Percentiles rank a stretch among this genome's conserved stretches.
These are phyloP conservation scores for Brassica juncea DNA, from an alignment of 345 rosid genomes.

Conservation along the genomic window DNA sequence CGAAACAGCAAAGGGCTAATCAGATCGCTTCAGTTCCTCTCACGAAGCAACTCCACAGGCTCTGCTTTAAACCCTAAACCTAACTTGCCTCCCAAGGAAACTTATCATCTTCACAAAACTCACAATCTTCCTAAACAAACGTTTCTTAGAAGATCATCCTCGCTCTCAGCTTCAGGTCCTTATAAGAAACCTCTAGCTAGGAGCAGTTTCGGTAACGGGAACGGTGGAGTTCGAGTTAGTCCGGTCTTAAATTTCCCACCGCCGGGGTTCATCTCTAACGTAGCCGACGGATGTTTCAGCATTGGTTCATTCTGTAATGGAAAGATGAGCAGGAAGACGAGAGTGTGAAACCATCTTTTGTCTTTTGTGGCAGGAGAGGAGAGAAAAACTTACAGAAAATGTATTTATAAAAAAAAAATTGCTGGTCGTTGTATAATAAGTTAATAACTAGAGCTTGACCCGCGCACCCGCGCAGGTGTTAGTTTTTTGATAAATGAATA, in stretches of 20 bases:
- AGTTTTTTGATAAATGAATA: too few relatives aligned
- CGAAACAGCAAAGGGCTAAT: slow-evolving; percentile 43
- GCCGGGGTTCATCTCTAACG: slow-evolving; percentile 62
- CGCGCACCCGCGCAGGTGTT: too few relatives aligned
- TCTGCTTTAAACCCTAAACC: slow-evolving; percentile 65
- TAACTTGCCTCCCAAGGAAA: slow-evolving; percentile 43
- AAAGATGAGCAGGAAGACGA: slow-evolving; percentile 66
- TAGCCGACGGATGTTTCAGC: slow-evolving; percentile 61
- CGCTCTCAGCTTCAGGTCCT: slow-evolving; percentile 42
- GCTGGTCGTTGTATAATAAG: slow-evolving; percentile 24
- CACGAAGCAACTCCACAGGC: slow-evolving; percentile 91
- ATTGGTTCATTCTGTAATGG: slow-evolving; percentile 71
- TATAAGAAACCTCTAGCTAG: slow-evolving; percentile 52
- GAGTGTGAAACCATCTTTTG: slow-evolving; percentile 30
- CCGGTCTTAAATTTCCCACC: slow-evolving; percentile 45
- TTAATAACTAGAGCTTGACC: too few relatives aligned
- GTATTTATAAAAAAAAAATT: background rate
- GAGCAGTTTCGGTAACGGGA: slow-evolving; percentile 60
- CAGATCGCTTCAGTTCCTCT: slow-evolving; percentile 63
- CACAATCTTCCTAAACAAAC: slow-evolving; percentile 49
- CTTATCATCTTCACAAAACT: slow-evolving; percentile 20
- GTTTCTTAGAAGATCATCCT: slow-evolving; percentile 52
- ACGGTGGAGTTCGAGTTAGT: slow-evolving; percentile 52
- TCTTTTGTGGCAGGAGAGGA: slow-evolving; percentile 24
- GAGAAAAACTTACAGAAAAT: slow-evolving; percentile 6